Evolutionary conservation across 164 flowering plant genomes (phyloP), one percentile per base, ranked within the genome.

Genomic region (Nymphaea thermarum): DNA sequence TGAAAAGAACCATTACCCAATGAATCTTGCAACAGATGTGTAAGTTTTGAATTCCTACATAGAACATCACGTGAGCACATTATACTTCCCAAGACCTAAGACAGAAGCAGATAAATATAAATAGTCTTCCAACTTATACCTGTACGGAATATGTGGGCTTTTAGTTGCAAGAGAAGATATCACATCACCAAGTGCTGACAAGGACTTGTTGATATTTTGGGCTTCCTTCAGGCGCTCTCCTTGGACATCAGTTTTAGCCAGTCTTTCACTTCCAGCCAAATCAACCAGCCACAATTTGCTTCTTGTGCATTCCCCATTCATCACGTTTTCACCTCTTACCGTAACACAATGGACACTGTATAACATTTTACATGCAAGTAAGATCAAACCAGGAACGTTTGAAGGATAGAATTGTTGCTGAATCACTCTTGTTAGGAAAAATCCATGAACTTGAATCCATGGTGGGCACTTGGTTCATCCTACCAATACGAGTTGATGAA

Each of bases 211-310:
- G 62, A 92, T 95, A 66, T 89, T 95, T 75, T 95, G 96, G 51
- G 99, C 79, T 79, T 95, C 98, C 83, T 85, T 95, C 5, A 95
- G 81, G 25, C 98, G 82, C 65, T 92, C 99, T 43, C 98, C 99
- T 74, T 87, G 97, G 60, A 90, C 98, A 74, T 95, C 98, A 42
- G 96, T 85, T 83, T 89, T 95, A 17, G 97, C 97, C 42, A 95
- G 73, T 72, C 99, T 81, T 72, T 95, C 97, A 74, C 99, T 95
- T 68, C 99, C 99, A 25, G 99, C 98, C 63, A 95, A 75, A 72
- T 95, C 98, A 61, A 95, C 93, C 55, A 95, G 80, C 99, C 99
- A 95, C 8, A 95, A 72, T 74, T 95, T 95, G 85, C 99, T 95
- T 78, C 84, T 86, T 62, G 94, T 88, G 82, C 90, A 82, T 79